Evolutionary conservation across 768 basidiomycete species (phyloP), one percentile per base, ranked within the genome.

Genomic region (Rickenella mellea): DNA sequence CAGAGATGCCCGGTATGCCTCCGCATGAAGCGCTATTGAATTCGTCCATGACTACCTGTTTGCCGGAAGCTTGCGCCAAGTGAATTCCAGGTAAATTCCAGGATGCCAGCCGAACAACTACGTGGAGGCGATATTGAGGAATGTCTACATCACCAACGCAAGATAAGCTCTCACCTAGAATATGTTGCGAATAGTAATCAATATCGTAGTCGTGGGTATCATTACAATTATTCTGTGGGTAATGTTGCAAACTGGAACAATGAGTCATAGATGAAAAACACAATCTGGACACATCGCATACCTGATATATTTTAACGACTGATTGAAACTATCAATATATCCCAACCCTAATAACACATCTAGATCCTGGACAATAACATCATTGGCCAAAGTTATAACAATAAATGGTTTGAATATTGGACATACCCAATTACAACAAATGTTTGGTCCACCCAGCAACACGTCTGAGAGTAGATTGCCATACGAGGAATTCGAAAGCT

Each of bases 1-100:
- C 61, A 2, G 72, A 74, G 35, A 75, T 60, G 9, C 59, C 60
- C 3, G 68, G 65, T 17, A 70, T 52, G n/a, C 73, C 74, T 14
- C 73, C 74, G 50, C 74, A 75, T 7, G 71, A 69, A 3, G 67
- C 70, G 4, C 66, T 67, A 54, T 74, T 76, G 49, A 74, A 75
- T 52, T 76, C 74, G 27, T 68, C 68, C 67, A 73, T 71, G 44
- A 74, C 59, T 25, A 74, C 51, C 42, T 50, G 54, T 42, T 62
- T 54, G 44, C 29, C 28, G 62, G 65, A 37, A 50, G 53, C 5
- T 47, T 47, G n/a, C 59, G 53, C n/a, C 57, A 55, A 8, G 58
- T 57, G 30, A 57, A 76, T 61, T 15, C 66, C 74, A n/a, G 60
- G 52, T 31, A 55, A 44, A 45, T 75, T 68, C 73, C 73, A 76